A percentile compares a stretch with the other conserved stretches of the same genome.
phyloP scores from a whole-genome alignment of 2,329 filamentous ascomycete species.

The Pleurostoma richardsiae region DNA sequence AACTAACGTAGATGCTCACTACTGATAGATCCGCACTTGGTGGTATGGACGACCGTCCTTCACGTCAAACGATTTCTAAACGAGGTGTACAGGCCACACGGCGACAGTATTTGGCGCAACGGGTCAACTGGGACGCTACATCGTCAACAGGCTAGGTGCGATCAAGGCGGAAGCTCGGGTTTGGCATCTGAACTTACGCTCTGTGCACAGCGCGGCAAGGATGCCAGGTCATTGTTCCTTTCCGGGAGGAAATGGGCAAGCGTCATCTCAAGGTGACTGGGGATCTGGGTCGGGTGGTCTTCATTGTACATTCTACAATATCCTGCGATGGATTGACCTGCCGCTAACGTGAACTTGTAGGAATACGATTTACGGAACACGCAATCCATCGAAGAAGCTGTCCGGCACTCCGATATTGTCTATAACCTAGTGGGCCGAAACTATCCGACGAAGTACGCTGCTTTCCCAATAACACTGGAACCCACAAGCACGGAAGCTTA shows the following conservation, averaged over 20 bases:
- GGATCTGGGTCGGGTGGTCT: constrained; percentile 84
- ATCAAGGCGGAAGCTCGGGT: neutral
- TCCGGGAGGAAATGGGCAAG: constrained; percentile 96
- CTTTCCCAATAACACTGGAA: too few relatives aligned
- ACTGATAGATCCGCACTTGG: constrained; percentile 73
- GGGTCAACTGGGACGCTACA: constrained; percentile 91
- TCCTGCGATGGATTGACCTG: too few relatives aligned
- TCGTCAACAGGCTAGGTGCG: constrained; percentile 85
- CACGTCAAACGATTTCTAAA: constrained; percentile 5
- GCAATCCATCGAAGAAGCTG: constrained; percentile 90
- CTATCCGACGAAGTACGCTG: constrained; percentile 85
- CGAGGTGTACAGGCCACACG: constrained; percentile 68
- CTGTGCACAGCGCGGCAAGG: constrained; percentile 70
- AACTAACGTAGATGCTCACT: neutral
- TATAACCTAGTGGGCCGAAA: constrained; percentile 93
- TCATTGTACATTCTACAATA: constrained; percentile 59
- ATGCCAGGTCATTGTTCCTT: constrained; percentile 91
- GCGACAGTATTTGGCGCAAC: constrained; percentile 97
- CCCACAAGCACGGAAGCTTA: too few relatives aligned
- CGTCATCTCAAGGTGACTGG: constrained; percentile 94
- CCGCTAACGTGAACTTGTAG: constrained; percentile 31
- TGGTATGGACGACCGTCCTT: constrained; percentile 49
- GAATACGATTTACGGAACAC: constrained; percentile 96
- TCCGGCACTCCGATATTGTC: constrained; percentile 94
- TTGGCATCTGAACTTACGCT: constrained; percentile 12